A percentile compares a stretch with the other conserved stretches of the same genome.
Evolutionary conservation across 805 yeast species (phyloP).

Genomic region (Hagleromyces aurorensis): DNA sequence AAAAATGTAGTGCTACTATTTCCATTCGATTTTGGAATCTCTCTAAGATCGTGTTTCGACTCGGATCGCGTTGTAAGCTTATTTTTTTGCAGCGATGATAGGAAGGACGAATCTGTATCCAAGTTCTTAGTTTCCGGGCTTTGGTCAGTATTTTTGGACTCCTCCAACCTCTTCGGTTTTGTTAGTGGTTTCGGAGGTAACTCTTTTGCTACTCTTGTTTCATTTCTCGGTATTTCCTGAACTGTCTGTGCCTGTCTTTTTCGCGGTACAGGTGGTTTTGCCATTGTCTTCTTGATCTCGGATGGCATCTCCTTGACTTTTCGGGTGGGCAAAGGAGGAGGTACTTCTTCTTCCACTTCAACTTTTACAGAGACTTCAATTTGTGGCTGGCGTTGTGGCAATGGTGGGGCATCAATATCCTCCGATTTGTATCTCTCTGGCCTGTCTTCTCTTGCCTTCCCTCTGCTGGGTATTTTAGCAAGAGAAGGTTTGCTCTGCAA

Average conservation of each 20-base stretch:
- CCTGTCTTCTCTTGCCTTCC: slow-evolving; percentile 15
- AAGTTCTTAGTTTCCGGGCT: too few relatives aligned
- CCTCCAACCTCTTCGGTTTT: not conserved
- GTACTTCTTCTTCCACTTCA: slow-evolving; percentile 2
- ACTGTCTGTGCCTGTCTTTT: slow-evolving; percentile 2
- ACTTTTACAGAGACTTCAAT: too few relatives aligned
- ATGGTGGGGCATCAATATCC: too few relatives aligned
- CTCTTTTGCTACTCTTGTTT: not conserved
- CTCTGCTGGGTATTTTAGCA: slow-evolving; percentile 26
- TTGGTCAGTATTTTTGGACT: slow-evolving; percentile 1
- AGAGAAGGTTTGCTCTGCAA: not conserved
- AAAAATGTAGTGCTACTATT: too few relatives aligned
- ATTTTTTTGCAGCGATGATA: too few relatives aligned
- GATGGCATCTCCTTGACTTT: not conserved
- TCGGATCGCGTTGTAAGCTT: too few relatives aligned
- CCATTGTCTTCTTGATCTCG: not conserved
- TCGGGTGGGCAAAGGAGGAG: slow-evolving; percentile 4
- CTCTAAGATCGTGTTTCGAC: too few relatives aligned
- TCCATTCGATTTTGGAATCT: too few relatives aligned
- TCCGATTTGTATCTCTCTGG: not conserved
- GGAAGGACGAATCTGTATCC: too few relatives aligned
- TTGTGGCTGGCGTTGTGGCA: too few relatives aligned
- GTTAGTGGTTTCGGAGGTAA: slow-evolving; percentile 1
- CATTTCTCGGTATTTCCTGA: not conserved
- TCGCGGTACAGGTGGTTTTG: slow-evolving; percentile 9